Evolutionary conservation across 768 basidiomycete species (phyloP), one percentile per base, ranked within the genome.

Genomic region (Bullera alba): DNA sequence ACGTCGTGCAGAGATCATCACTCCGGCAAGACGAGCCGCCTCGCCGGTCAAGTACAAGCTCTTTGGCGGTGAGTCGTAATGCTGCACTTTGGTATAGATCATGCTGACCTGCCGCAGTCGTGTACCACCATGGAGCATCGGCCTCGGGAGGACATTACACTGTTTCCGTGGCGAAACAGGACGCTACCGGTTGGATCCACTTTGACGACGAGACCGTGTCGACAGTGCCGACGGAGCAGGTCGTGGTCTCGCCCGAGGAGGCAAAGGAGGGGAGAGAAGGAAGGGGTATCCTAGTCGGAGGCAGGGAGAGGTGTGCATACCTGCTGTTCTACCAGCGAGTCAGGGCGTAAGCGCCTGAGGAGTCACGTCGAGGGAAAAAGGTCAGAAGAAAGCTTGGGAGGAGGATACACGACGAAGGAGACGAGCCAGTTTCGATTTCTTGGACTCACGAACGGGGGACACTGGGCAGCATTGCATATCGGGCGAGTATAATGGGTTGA

Each of bases 111-210:
- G 3, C 2, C 34, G 0, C 54, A 87, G 93, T 83, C 7, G 74
- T 96, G 12, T 96, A 96, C 71, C 93, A 99, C 70, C 92, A 99
- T 59, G 93, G 93, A 2, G 76, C 78, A 25, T 86, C 87, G 5
- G 89, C 93, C 0, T 83, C 84, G 0, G 90, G 91, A 2, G 93
- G 93, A 0, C 93, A 96, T 72, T 97, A 96, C 75, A 97, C 92
- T 2, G 80, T 93, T 41, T 86, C 90, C 61, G 85, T 92, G 8
- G 75, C 92, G 2, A 84, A 87, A 59, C 85, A 64, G 43, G 77
- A 78, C 48, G 74, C 77, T 1, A 76, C 78, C 4, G 82, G 86
- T 50, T 96, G 93, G 93, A 77, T 95, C 53, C 83, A 92, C 43
- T 85, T 96, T 46, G 92, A 97, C 70, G 93, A 96, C 65, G 92